A percentile compares a stretch with the other conserved stretches of the same genome.
These are phyloP conservation scores for Cryptococcus neoformans DNA, from an alignment of 1,284 basidiomycete species.

Conservation along the genomic window DNA sequence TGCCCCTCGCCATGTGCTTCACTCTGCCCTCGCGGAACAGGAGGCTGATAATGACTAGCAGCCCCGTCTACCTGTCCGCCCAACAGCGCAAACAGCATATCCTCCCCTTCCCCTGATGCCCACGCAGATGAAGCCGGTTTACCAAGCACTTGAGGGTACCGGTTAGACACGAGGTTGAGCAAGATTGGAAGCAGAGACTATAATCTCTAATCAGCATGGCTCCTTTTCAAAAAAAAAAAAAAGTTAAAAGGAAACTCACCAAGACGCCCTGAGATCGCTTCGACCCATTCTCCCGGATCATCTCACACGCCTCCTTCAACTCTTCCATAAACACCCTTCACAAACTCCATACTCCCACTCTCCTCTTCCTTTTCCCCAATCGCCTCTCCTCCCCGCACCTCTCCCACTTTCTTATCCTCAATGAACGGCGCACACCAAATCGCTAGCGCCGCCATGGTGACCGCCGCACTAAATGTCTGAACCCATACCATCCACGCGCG, in stretches of 20 bases:
- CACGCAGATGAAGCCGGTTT: conserved; percentile 10
- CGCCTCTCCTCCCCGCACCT: conserved; percentile 20
- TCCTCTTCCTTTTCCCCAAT: too few species aligned
- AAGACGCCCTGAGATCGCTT: conserved; percentile 24
- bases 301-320: conserved; percentile 31
- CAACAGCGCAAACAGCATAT: conserved; percentile 43
- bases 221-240: neutral
- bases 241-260: conserved; percentile 21
- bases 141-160: conserved; percentile 36
- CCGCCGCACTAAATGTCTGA: conserved; percentile 40
- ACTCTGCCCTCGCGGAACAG: too few species aligned
- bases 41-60: neutral
- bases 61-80: conserved; percentile 36
- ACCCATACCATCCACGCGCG: conserved; percentile 41
- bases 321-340: conserved; percentile 20
- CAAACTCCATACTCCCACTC: neutral
- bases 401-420: neutral
- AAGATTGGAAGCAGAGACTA: conserved; percentile 35
- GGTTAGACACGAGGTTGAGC: conserved; percentile 28
- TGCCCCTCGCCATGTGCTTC: too few species aligned
- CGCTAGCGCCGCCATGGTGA: conserved; percentile 39
- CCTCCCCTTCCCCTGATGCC: conserved; percentile 29
- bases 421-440: conserved; percentile 40
- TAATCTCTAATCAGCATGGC: neutral
- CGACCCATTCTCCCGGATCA: conserved; percentile 35